Percentiles rank a stretch among this genome's conserved stretches.
Evolutionary conservation across 495 filamentous ascomycete genomes (phyloP).

Genomic region (Penicillium cinerascens): DNA sequence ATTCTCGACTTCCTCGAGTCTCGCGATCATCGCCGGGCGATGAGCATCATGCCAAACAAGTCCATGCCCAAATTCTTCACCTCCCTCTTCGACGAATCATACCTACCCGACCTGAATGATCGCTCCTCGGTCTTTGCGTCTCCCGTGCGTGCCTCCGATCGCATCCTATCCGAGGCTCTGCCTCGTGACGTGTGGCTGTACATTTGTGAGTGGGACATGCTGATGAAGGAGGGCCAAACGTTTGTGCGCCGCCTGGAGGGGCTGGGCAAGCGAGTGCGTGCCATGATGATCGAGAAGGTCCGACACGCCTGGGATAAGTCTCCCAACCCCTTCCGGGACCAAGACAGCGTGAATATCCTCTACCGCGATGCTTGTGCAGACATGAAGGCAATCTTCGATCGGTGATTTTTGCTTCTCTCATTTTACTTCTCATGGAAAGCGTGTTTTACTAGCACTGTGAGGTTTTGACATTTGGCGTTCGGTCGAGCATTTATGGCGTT

Average conservation of each 20-base stretch:
- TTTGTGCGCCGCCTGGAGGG: constrained; percentile 62
- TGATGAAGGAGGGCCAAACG: constrained; percentile 69
- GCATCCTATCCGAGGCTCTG: constrained; percentile 47
- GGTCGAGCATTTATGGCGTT: constrained; percentile 5
- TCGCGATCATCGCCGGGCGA: constrained; percentile 67
- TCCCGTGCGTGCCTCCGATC: constrained; percentile 57
- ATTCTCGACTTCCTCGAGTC: constrained; percentile 76
- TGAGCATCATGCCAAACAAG: constrained; percentile 63
- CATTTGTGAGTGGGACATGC: constrained; percentile 90
- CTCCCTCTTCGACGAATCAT: constrained; percentile 80
- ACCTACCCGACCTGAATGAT: constrained; percentile 55
- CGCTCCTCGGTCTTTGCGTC: constrained; percentile 58
- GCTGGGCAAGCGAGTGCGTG: constrained; percentile 63
- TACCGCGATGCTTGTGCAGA: constrained; percentile 45
- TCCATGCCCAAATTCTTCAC: constrained; percentile 72
- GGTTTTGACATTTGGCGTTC: constrained; percentile 2
- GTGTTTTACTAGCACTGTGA: constrained; percentile 1
- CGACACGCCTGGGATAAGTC: constrained; percentile 86
- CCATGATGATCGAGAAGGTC: constrained; percentile 68
- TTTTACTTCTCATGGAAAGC: background rate
- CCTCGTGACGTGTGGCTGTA: constrained; percentile 68
- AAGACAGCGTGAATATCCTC: constrained; percentile 35
- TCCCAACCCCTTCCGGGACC: constrained; percentile 68
- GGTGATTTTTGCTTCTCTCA: constrained; percentile 13
- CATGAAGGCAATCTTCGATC: constrained; percentile 43